Evolutionary conservation across 495 filamentous ascomycete genomes (phyloP), one percentile per base, ranked within the genome.

Genomic region (Annulohypoxylon bovei): DNA sequence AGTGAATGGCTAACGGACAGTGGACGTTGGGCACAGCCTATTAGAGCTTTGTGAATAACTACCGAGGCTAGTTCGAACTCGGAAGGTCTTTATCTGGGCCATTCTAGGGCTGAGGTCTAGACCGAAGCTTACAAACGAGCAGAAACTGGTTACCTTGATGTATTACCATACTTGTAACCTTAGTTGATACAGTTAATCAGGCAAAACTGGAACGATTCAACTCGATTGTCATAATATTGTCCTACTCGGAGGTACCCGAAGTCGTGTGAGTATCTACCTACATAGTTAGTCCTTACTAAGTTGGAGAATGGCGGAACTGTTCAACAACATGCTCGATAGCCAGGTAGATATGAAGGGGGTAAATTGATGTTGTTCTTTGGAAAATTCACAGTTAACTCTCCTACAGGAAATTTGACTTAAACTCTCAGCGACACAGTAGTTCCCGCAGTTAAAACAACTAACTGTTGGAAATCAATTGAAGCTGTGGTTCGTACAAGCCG

Each of bases 41-140:
- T 66, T 22, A 44, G 53, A 67, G 27, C 12, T 16, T 18, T 14
- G 47, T 56, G 30, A 60, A 25, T 42, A 16, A 40, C 12, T 3
- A n/a, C n/a, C n/a, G n/a, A 33, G 23, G 47, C 64, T 60, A 67
- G 55, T 59, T 39, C 39, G 6, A 62, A 39, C 37, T 4, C 47
- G 57, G 56, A 55, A 62, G 49, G 65, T 20, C 37, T 55, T 16
- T 23, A 57, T n/a, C 22, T 50, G 22, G 27, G 50, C 40, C 22
- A 49, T 49, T 0, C 20, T 46, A 49, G 39, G 30, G 30, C 39
- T 32, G 56, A 56, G 39, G 33, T 46, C 55, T 37, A 35, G 32
- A 12, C 35, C 40, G 28, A 37, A 27, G 30, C 53, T 49, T 58
- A 27, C 27, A 11, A 16, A 14, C 12, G 27, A 35, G 11, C 9